Evolutionary conservation across 371 early-diverging fungal species (phyloP).

Genomic region (Mortierella sp.): DNA sequence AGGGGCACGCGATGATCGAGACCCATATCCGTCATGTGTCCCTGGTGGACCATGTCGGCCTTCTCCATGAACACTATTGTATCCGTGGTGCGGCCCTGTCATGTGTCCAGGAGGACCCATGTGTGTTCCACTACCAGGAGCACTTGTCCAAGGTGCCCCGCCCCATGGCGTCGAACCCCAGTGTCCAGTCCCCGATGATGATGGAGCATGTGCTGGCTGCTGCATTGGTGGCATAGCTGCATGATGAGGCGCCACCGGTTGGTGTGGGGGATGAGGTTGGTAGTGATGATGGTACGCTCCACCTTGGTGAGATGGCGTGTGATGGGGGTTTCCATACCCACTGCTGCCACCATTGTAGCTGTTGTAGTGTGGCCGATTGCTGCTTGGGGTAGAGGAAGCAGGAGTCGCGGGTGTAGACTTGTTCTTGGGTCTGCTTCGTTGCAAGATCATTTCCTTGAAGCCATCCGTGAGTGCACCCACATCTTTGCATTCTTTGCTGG

Average conservation of each 20-base stretch:
- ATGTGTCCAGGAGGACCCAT: slow-evolving; percentile 50
- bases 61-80: slow-evolving; percentile 25
- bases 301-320: slow-evolving; percentile 33
- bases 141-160: slow-evolving; percentile 42
- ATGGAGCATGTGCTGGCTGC: slow-evolving; percentile 23
- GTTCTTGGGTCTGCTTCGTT: slow-evolving; percentile 31
- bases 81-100: slow-evolving; percentile 47
- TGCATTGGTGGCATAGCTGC: slow-evolving; percentile 42
- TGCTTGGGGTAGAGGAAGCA: slow-evolving; percentile 11
- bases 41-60: slow-evolving; percentile 33
- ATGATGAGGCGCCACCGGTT: slow-evolving; percentile 24
- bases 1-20: slow-evolving; percentile 50
- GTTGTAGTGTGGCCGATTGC: slow-evolving; percentile 31
- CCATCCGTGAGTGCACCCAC: slow-evolving; percentile 21
- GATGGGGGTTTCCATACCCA: slow-evolving; percentile 20
- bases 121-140: slow-evolving; percentile 30
- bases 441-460: slow-evolving; percentile 48
- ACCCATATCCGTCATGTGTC: slow-evolving; percentile 41
- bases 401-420: slow-evolving; percentile 15
- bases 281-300: slow-evolving; percentile 40
- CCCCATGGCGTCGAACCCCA: slow-evolving; percentile 51
- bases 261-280: slow-evolving; percentile 45
- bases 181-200: slow-evolving; percentile 23
- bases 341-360: slow-evolving; percentile 38
- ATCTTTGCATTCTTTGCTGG: slow-evolving; percentile 42